These are phyloP conservation scores for Penicillium rolfsii DNA, from an alignment of 2,329 filamentous ascomycete species.

Conservation along the genomic window DNA sequence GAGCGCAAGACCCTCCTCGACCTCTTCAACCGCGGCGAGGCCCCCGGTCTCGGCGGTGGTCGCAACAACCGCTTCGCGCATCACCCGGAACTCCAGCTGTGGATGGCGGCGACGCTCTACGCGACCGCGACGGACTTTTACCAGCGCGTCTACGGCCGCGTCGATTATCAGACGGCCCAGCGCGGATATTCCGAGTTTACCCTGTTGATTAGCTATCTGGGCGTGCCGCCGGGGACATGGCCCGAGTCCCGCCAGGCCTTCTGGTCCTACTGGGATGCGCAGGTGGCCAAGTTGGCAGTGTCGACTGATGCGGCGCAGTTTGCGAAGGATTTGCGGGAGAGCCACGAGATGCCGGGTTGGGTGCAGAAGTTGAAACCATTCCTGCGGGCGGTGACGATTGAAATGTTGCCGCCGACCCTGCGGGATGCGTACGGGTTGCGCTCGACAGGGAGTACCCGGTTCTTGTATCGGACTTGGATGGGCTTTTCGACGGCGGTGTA, in stretches of 20 bases:
- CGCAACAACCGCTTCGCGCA: constrained; percentile 29
- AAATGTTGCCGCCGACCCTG: constrained; percentile 40
- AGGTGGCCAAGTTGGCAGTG: constrained; percentile 34
- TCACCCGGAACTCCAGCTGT: constrained; percentile 32
- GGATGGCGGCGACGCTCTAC: constrained; percentile 42
- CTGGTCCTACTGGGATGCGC: constrained; percentile 44
- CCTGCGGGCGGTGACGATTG: constrained; percentile 36
- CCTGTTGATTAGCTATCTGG: constrained; percentile 33
- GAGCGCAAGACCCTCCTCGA: constrained; percentile 37
- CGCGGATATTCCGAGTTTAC: constrained; percentile 38
- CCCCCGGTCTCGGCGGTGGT: constrained; percentile 28
- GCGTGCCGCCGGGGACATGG: constrained; percentile 35
- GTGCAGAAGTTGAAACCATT: constrained; percentile 37
- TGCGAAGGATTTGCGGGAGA: constrained; percentile 33
- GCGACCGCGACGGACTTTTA: constrained; percentile 43
- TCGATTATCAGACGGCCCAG: constrained; percentile 38
- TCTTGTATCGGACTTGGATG: constrained; percentile 38
- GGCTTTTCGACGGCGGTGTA: constrained; percentile 39
- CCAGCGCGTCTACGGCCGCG: constrained; percentile 41
- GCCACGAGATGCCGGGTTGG: constrained; percentile 35
- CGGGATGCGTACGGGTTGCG: constrained; percentile 41
- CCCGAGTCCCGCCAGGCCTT: constrained; percentile 37
- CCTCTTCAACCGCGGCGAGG: constrained; percentile 28
- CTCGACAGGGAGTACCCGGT: constrained; percentile 31
- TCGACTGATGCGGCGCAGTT: constrained; percentile 36